Conservation (phyloP, 2,329 filamentous ascomycete genomes). For the Cadophora sp. region DNA sequence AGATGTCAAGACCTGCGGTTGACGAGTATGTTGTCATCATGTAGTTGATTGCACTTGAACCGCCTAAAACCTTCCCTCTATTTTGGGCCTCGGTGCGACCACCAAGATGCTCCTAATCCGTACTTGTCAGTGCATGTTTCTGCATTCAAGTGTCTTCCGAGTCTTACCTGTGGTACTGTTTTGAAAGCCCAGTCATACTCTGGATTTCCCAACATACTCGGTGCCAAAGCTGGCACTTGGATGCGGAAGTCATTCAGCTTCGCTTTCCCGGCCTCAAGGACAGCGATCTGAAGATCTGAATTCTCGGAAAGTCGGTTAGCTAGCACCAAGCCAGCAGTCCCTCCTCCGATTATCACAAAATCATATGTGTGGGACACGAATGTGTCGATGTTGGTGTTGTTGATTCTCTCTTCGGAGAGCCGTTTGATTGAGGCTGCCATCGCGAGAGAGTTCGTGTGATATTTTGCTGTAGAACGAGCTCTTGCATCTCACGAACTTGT, state of each 20-base stretch:
- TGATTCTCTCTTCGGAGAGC: neutral
- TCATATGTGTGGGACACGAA: constrained; percentile 38
- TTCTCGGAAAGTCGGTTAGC: constrained; percentile 50
- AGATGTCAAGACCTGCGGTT: constrained; percentile 47
- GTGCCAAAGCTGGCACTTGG: constrained; percentile 45
- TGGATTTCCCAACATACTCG: neutral
- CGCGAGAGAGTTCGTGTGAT: neutral
- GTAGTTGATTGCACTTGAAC: constrained; percentile 48
- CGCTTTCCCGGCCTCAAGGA: constrained; percentile 51
- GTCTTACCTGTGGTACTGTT: constrained; percentile 9
- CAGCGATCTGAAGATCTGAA: constrained; percentile 45
- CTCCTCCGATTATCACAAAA: constrained; percentile 53
- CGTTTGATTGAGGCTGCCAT: neutral
- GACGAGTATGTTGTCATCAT: constrained; percentile 38
- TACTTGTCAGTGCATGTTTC: neutral
- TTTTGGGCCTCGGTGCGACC: constrained; percentile 44
- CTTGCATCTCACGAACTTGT: too few species aligned
- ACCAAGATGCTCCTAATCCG: constrained; percentile 25
- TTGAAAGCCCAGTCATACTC: constrained; percentile 18
- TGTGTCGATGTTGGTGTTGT: neutral
- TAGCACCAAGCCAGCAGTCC: constrained; percentile 51
- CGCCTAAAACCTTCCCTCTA: constrained; percentile 46
- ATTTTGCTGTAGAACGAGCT: too few species aligned
- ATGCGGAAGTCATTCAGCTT: constrained; percentile 45
- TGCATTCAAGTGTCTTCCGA: neutral